Percentiles rank a stretch among this genome's conserved stretches.
phyloP scores from a whole-genome alignment of 495 filamentous ascomycete genomes.

The Talaromyces ruber region DNA sequence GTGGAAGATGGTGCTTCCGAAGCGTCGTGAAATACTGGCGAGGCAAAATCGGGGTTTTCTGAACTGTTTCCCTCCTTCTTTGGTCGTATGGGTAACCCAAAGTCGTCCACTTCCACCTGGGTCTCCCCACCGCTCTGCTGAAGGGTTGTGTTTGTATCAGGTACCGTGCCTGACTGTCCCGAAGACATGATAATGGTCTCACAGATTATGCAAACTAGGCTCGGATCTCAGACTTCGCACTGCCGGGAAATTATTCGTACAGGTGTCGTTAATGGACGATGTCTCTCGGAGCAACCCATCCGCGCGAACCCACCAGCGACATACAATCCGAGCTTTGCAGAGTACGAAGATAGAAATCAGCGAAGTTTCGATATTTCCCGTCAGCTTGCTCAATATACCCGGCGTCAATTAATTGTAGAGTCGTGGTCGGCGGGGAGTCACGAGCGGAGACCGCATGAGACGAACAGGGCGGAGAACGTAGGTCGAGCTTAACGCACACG shows the following conservation, averaged over 20 bases:
- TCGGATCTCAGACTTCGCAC: not conserved
- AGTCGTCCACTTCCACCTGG: conserved; percentile 28
- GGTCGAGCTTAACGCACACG: not conserved
- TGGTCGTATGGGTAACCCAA: conserved; percentile 35
- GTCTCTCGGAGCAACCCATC: not conserved
- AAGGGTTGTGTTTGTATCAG: not conserved
- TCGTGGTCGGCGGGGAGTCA: not conserved
- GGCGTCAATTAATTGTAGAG: not conserved
- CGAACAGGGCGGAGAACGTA: not conserved
- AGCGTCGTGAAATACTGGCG: conserved; percentile 17
- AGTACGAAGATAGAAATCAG: too few species aligned
- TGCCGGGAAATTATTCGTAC: not conserved
- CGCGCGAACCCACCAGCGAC: not conserved
- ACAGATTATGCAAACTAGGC: not conserved
- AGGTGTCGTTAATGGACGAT: not conserved
- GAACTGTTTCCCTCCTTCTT: conserved; percentile 13
- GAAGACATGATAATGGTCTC: conserved; percentile 2
- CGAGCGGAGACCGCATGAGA: not conserved
- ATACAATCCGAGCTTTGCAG: not conserved
- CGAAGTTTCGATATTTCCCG: not conserved
- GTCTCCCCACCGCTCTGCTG: not conserved
- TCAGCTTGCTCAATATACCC: not conserved
- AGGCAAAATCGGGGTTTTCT: conserved; percentile 9
- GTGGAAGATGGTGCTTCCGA: conserved; percentile 1
- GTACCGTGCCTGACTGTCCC: not conserved